Base-by-base conservation (phyloP, 106 monocot species). In the Posidonia australis region DNA sequence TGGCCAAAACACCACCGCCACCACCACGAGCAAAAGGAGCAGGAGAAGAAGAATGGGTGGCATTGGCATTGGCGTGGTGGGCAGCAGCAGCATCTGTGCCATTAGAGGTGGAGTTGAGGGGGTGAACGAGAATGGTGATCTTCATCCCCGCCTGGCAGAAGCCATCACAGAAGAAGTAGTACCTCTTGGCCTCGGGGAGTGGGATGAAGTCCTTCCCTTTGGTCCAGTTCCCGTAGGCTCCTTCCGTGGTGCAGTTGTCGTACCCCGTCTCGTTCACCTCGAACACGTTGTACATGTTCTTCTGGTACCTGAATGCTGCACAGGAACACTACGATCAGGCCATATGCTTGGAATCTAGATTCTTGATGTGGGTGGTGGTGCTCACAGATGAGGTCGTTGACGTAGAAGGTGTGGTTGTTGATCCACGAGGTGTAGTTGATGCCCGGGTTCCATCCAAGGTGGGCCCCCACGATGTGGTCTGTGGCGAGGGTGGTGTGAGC, bases 231-330 rank as follows among this genome's bases (percentile, higher is more conserved):
- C 93, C 93, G 31, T 65, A 69, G 58, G 78, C 58, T 6, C 85
- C 80, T 58, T 83, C 85, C 59, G 77, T 79, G 27, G 93, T 89
- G 79, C 93, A 93, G 85, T 93, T 93, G 66, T 86, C 85, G 77
- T 89, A 93, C 20, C 93, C 93, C 16, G 93, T 93, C 75, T 72
- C 20, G 74, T 93, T 93, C 79, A 93, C 93, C 77, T 89, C 89
- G 62, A 85, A 93, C 67, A 93, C 93, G 63, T 86, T 86, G 86
- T 83, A 83, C 66, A 67, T 83, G 75, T 79, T 64, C 77, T 93
- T 93, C 62, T 67, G 72, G 93, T 93, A 93, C 78, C 93, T 81
- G 63, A 93, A 93, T 3, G 93, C 92, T 92, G 73, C 47, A 28
- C 7, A 36, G 53, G 18, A 60, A 27, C 3, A 12, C 14, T 23